Percentiles rank a stretch among this genome's conserved stretches.
Conservation (phyloP, 1,139 yeast species). For the Nakaseomyces glabratus region DNA sequence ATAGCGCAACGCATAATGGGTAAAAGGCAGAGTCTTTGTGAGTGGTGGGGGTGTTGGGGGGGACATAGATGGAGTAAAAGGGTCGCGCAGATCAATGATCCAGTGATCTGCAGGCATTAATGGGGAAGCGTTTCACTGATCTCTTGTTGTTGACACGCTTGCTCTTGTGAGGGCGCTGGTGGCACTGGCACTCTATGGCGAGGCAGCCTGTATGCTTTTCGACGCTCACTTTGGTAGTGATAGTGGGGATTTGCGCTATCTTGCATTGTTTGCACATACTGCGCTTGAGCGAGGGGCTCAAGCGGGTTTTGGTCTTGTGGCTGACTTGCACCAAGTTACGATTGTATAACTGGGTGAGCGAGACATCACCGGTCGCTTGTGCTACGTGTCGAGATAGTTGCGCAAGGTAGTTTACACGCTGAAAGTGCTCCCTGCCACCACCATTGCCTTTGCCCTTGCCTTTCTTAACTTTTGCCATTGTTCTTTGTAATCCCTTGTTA, state of each 20-base stretch:
- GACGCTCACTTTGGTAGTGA: neutral
- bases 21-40: too few species aligned
- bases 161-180: too few species aligned
- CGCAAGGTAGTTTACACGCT: slow-evolving; percentile 1
- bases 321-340: slow-evolving; percentile 1
- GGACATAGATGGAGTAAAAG: too few species aligned
- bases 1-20: too few species aligned
- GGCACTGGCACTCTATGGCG: too few species aligned
- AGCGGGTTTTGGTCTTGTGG: slow-evolving; percentile 1
- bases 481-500: too few species aligned
- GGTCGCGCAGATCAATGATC: too few species aligned
- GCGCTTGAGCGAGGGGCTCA: neutral
- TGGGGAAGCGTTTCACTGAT: too few species aligned
- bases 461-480: neutral
- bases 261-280: slow-evolving; percentile 2
- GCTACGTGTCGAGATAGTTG: neutral
- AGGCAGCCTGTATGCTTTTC: neutral
- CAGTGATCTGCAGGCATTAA: too few species aligned
- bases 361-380: neutral
- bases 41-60: too few species aligned
- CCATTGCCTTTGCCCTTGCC: neutral
- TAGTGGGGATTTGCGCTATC: neutral
- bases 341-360: neutral
- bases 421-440: slow-evolving; percentile 1
- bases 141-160: too few species aligned